Base-by-base conservation (phyloP, 805 yeast species). In the Cyberlindnera americana region DNA sequence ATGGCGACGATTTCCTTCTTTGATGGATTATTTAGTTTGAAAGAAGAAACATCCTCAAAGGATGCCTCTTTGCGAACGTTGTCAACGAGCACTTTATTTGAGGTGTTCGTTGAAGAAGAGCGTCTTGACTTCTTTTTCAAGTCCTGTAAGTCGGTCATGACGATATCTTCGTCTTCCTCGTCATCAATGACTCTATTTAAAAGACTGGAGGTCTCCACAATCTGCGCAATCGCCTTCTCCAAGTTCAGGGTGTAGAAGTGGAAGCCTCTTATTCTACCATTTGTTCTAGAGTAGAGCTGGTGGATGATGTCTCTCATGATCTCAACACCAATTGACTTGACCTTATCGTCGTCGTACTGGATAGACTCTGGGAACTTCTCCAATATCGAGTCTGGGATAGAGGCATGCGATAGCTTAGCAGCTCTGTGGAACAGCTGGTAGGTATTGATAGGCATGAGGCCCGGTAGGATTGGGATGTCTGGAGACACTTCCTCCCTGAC, bases 221-320 rank as follows among this genome's bases (percentile, higher is more conserved):
- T 80, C 48, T 84, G 83, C 1, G 96, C 96, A 29, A 89, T 81
- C 1, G 96, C 85, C 57, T 88, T 88, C 61, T 93, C 99, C 58
- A 93, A 71, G 59, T 93, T 93, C 50, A 93, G 73, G 0, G 96
- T 85, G 60, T 91, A 93, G 61, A 93, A 89, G 61, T 93, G 99
- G 66, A 84, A 83, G 3, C 96, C 95, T 45, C 75, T 77, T n/a
- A 83, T 67, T 33, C 81, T 65, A 11, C 77, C 76, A 19, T 70
- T 57, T 0, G 89, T 76, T 34, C 70, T 67, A 3, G 62, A 49
- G 52, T 74, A 69, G 19, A 89, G 71, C 37, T 70, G 66, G 22
- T 75, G 69, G 30, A 90, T 73, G 40, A 87, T 78, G 18, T 81
- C 78, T 18, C 73, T 69, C 41, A 90, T 49, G 9, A 86, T 64